phyloP scores from a whole-genome alignment of 306 rosid species.

The Hippophae gyantsensis region DNA sequence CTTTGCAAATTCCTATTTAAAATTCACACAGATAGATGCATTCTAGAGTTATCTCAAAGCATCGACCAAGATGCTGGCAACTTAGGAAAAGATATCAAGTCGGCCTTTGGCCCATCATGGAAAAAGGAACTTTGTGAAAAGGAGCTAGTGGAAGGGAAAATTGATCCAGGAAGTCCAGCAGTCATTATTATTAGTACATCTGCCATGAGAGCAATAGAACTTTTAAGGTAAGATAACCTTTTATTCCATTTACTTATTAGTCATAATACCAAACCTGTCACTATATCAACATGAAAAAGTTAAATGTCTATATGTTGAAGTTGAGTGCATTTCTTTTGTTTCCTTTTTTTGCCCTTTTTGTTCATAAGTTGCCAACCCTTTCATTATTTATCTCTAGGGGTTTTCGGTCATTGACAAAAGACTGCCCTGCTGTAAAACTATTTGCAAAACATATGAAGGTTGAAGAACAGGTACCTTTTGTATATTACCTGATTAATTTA shows the following conservation, averaged over 20 bases:
- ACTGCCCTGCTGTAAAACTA: constrained; percentile 63
- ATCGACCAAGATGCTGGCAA: constrained; percentile 25
- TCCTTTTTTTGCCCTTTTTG: neutral
- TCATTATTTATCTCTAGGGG: constrained; percentile 34
- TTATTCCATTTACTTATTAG: neutral
- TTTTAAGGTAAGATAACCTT: constrained; percentile 41
- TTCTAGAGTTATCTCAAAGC: constrained; percentile 37
- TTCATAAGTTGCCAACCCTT: neutral
- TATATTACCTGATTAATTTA: neutral
- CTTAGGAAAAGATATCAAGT: constrained; percentile 41
- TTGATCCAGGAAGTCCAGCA: constrained; percentile 62
- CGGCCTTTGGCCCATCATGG: constrained; percentile 68
- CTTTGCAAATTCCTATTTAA: neutral
- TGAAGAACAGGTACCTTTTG: constrained; percentile 54
- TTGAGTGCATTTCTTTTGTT: neutral
- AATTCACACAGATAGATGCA: constrained; percentile 27
- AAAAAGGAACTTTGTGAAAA: constrained; percentile 47
- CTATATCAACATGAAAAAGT: neutral
- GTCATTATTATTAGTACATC: constrained; percentile 53
- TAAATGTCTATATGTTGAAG: too few relatives aligned
- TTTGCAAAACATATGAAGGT: constrained; percentile 89
- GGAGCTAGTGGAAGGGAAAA: constrained; percentile 30
- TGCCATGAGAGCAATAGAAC: constrained; percentile 65
- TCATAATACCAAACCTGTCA: neutral
- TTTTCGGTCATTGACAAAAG: constrained; percentile 51